Evolutionary conservation across 768 basidiomycete genomes (phyloP), one percentile per base, ranked within the genome.

Genomic region (Scleroderma bovista): DNA sequence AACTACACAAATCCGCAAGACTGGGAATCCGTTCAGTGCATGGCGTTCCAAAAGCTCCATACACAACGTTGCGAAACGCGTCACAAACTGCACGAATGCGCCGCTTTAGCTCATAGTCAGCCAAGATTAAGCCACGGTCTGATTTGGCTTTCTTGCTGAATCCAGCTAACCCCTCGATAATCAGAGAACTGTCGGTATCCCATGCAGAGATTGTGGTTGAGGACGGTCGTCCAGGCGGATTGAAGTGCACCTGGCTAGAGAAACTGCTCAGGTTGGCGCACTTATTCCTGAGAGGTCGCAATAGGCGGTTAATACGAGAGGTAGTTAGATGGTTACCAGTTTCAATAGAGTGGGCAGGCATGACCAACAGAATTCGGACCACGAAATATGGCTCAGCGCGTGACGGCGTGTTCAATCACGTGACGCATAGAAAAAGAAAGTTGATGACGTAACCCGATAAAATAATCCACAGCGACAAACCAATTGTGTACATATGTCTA

Each of bases 1-100:
- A 66, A 3, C 75, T 66, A 47, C 81, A 81, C 51, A 80, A 63
- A 26, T 69, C 68, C 32, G 75, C 70, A 38, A 82, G 65, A 46
- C 70, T 65, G 20, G 68, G 66, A 13, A 72, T 58, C 29, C 57
- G 57, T 43, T 55, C 56, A 37, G 22, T 31, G 36, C 44, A 48
- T 48, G 40, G 33, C 22, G 41, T 49, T 48, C 53, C 62, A 19
- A 59, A 63, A 10, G 70, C 69, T 26, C 71, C 74, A 32, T 74
- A 56, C 3, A 76, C 66, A 39, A 83, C 60, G 48, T 80, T 78
- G 44, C 68, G 71, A 63, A 80, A 84, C 46, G 75, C 74, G 52
- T 78, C 77, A n/a, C 77, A 69, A 15, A 84, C 71, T 13, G 76
- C 76, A 57, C 79, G 71, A 9, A 82, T 71, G 26, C 66, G 72